Percentiles rank a stretch among this genome's conserved stretches.
Conservation (phyloP, 257 asterid genomes). For the Verbena officinalis region DNA sequence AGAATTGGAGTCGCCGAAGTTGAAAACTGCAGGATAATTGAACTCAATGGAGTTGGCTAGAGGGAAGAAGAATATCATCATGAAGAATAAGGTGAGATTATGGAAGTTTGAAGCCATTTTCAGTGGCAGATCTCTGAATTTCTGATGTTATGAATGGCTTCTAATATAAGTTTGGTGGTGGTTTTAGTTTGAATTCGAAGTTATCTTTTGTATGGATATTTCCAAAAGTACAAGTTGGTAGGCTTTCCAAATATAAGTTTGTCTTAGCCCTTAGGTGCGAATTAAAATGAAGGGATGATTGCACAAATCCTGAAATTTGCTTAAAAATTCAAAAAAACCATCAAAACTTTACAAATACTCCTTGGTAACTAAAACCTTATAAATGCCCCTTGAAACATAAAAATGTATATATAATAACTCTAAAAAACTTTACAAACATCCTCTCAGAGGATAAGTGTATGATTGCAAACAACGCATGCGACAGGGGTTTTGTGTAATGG, state of each 20-base stretch:
- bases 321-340: no score
- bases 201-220: constrained; percentile 34
- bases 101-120: constrained; percentile 55
- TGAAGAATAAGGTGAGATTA: constrained; percentile 30
- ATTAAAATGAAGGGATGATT: no score
- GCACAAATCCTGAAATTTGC: no score
- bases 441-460: no score
- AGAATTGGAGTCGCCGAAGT: constrained; percentile 96
- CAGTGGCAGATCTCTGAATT: constrained; percentile 18
- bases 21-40: constrained; percentile 89
- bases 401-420: no score
- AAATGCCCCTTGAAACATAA: no score
- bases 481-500: no score
- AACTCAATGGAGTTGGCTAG: constrained; percentile 57
- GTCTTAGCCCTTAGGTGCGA: no score
- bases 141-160: constrained; percentile 7
- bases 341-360: no score
- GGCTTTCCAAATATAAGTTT: not conserved
- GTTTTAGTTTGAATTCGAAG: constrained; percentile 55
- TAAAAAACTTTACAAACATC: no score
- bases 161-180: constrained; percentile 29
- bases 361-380: no score
- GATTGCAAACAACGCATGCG: no score
- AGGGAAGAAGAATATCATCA: constrained; percentile 37
- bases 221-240: constrained; percentile 26